Evolutionary conservation across 148 eudicot species (phyloP), one percentile per base, ranked within the genome.

Genomic region (Nepenthes mirabilis): DNA sequence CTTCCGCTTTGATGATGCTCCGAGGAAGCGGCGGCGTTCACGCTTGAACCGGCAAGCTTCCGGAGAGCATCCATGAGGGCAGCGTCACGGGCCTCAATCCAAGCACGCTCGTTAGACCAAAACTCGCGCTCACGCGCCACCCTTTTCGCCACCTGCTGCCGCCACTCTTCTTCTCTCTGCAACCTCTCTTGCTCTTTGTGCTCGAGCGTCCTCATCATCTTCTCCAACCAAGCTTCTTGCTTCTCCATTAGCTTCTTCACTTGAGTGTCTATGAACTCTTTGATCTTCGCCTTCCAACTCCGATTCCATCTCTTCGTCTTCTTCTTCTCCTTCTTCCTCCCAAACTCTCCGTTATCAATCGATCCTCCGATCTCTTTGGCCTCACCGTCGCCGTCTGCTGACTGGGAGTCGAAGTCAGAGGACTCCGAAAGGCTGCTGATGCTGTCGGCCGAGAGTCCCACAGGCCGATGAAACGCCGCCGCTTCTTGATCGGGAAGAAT

Each of bases 241-340:
- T 83, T 94, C 59, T 84, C 97, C 90, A 94, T 86, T 13, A 94
- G 50, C 65, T 75, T 89, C 75, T 73, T 84, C 95, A 89, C 86
- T 64, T 94, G 91, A 1, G 56, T 8, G 43, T 86, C 97, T 11
- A 94, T 79, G 36, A 78, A 78, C 43, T 64, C 68, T 60, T 56
- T 56, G 2, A 64, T 47, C 43, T 56, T 55, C 33, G 12, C 60
- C 53, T 64, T 56, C 68, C 68, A 64, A 47, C 60, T 64, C 53
- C 68, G 14, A 12, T 50, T 50, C 34, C 66, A 14, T 36, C 49
- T 43, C 48, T 47, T 40, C 48, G 33, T 37, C 61, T 43, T 58
- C 59, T 56, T 55, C 68, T 53, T 64, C 55, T 61, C 61, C 34
- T 23, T 23, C 23, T 23, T 23, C 23, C 23, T 23, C 58, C 60